Conservation (phyloP, 2,329 filamentous ascomycete species). For the Penicillium sp. region DNA sequence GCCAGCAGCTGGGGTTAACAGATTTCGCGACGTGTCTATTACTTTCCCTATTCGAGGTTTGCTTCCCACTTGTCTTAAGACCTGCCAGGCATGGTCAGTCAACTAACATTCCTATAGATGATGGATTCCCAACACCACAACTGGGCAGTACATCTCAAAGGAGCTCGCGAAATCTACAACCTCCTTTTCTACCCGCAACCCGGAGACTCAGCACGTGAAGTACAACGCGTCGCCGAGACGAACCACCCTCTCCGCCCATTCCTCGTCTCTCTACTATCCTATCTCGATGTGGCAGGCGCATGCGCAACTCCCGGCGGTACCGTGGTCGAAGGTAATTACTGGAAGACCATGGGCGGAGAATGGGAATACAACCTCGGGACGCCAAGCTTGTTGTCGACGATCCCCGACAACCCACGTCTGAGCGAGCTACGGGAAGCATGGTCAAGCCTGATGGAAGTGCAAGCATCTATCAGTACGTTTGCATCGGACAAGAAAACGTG, state of each 20-base stretch:
- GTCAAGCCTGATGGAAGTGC: conserved; percentile 37
- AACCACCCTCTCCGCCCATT: conserved; percentile 37
- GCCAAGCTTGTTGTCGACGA: conserved; percentile 27
- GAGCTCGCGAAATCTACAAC: conserved; percentile 41
- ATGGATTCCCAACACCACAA: conserved; percentile 40
- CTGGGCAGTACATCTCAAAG: conserved; percentile 41
- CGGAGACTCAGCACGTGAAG: conserved; percentile 26
- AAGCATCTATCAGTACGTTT: conserved; percentile 32
- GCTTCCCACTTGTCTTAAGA: neutral
- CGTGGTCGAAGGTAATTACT: conserved; percentile 40
- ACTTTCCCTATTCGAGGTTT: conserved; percentile 36
- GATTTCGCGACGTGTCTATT: conserved; percentile 38
- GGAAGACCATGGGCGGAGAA: conserved; percentile 38
- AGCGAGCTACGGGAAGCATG: conserved; percentile 31
- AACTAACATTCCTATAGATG: conserved; percentile 26
- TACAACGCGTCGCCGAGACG: conserved; percentile 29
- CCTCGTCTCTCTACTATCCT: conserved; percentile 41
- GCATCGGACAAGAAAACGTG: conserved; percentile 33
- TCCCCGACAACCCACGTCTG: conserved; percentile 23
- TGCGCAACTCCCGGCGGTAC: conserved; percentile 40
- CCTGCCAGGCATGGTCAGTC: neutral
- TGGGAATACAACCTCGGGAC: conserved; percentile 41
- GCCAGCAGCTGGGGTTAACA: conserved; percentile 25
- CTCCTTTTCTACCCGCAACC: conserved; percentile 30
- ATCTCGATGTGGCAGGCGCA: conserved; percentile 41